A percentile compares a stretch with the other conserved stretches of the same genome.
Conservation (phyloP, 1,139 yeast genomes). For the Scheffersomyces segobiensis region DNA sequence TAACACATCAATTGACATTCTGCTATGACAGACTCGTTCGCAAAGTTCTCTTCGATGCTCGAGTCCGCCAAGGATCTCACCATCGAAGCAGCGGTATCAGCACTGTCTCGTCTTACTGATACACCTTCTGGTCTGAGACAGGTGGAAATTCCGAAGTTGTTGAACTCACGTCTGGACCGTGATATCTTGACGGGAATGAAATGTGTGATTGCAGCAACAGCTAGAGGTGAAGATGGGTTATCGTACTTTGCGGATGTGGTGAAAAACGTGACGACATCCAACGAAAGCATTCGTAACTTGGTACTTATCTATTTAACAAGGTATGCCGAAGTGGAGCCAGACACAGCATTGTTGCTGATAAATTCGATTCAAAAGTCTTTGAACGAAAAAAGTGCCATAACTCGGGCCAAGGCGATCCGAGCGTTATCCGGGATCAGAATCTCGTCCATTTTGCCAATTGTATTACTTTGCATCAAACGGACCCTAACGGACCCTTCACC, state of each 20-base stretch:
- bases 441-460: constrained; percentile 77
- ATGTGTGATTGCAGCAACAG: constrained; percentile 65
- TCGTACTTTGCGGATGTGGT: constrained; percentile 84
- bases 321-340: constrained; percentile 85
- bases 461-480: constrained; percentile 70
- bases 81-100: constrained; percentile 79
- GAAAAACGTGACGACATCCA: constrained; percentile 77
- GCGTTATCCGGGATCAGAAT: constrained; percentile 81
- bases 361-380: constrained; percentile 88
- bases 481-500: constrained; percentile 73
- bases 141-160: constrained; percentile 61
- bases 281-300: constrained; percentile 67
- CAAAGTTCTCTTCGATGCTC: constrained; percentile 48
- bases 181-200: constrained; percentile 78
- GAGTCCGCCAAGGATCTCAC: constrained; percentile 83
- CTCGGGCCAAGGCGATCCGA: constrained; percentile 73
- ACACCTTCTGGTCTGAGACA: constrained; percentile 56
- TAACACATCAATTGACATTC: neutral
- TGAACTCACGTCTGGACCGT: constrained; percentile 69
- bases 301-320: constrained; percentile 76
- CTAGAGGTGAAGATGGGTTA: constrained; percentile 62
- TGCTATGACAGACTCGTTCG: constrained; percentile 43
- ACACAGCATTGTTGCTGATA: constrained; percentile 81
- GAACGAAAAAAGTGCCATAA: constrained; percentile 65
- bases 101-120: constrained; percentile 64